Percentiles rank a stretch among this genome's conserved stretches.
Evolutionary conservation across 2,329 filamentous ascomycete genomes (phyloP).

Genomic region (Fusarium ambrosium): DNA sequence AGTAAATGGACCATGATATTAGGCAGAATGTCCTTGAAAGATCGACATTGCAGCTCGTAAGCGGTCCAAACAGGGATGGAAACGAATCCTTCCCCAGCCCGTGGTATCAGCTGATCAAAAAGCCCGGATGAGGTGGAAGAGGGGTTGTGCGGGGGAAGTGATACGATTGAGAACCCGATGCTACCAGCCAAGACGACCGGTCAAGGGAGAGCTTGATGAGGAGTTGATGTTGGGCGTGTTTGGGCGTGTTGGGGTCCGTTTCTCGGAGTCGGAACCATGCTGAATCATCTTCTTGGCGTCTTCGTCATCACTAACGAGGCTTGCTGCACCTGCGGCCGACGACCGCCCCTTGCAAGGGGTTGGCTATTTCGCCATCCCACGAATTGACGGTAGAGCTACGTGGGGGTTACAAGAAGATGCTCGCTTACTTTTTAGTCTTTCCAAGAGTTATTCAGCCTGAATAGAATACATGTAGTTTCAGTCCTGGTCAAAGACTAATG

Average conservation of each 20-base stretch:
- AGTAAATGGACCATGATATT: background rate
- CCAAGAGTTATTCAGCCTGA: background rate
- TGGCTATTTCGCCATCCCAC: background rate
- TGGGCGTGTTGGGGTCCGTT: background rate
- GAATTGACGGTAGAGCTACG: background rate
- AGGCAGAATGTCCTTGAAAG: conserved; percentile 11
- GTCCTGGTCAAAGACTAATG: background rate
- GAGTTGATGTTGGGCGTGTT: background rate
- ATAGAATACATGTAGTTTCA: background rate
- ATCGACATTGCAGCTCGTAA: conserved; percentile 5
- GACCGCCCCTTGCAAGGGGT: background rate
- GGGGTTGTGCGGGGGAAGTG: background rate
- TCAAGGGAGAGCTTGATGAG: no score
- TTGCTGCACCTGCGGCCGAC: background rate
- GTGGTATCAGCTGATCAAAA: background rate
- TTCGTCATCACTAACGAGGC: background rate
- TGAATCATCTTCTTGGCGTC: background rate
- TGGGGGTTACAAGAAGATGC: background rate
- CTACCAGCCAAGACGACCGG: background rate
- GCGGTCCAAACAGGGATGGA: conserved; percentile 2
- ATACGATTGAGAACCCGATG: background rate
- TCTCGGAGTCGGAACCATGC: background rate
- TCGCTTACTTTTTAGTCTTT: background rate
- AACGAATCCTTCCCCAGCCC: background rate
- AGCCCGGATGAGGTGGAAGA: background rate